Conservation (phyloP, 2,329 filamentous ascomycete genomes). For the Xylaria sp. region DNA sequence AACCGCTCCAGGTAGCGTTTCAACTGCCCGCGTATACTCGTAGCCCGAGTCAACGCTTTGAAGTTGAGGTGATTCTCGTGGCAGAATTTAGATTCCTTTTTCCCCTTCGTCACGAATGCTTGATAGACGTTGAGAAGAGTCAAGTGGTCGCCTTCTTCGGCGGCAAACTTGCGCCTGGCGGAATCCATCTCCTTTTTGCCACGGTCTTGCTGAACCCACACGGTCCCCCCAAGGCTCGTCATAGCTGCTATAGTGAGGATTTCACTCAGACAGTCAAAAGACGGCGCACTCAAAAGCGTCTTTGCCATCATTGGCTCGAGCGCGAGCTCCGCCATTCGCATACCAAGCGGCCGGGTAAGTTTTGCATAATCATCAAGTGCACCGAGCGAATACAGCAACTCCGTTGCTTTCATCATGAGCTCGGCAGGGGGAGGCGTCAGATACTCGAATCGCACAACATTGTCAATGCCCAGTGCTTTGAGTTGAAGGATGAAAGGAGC, state of each 20-base stretch:
- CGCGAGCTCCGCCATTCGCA: slow-evolving; percentile 86
- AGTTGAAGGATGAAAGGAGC: slow-evolving; percentile 84
- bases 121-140: slow-evolving; percentile 93
- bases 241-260: slow-evolving; percentile 91
- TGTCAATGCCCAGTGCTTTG: slow-evolving; percentile 92
- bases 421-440: slow-evolving; percentile 79
- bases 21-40: slow-evolving; percentile 81
- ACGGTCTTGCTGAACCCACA: slow-evolving; percentile 77
- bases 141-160: slow-evolving; percentile 88
- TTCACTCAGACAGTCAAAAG: slow-evolving; percentile 75
- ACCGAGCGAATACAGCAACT: slow-evolving; percentile 80
- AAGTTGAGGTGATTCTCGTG: slow-evolving; percentile 82
- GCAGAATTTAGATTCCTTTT: slow-evolving; percentile 81
- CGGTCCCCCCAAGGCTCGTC: slow-evolving; percentile 75
- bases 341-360: slow-evolving; percentile 80
- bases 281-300: slow-evolving; percentile 68
- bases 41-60: slow-evolving; percentile 73
- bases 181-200: slow-evolving; percentile 71
- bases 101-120: slow-evolving; percentile 75
- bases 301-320: slow-evolving; percentile 96
- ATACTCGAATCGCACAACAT: slow-evolving; percentile 86
- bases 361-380: slow-evolving; percentile 87
- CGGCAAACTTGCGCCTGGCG: slow-evolving; percentile 75
- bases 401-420: slow-evolving; percentile 77
- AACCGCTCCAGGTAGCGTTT: slow-evolving; percentile 84